A percentile compares a stretch with the other conserved stretches of the same genome.
Evolutionary conservation across 2,329 filamentous ascomycete genomes (phyloP).

Genomic region (Fonsecaea erecta): DNA sequence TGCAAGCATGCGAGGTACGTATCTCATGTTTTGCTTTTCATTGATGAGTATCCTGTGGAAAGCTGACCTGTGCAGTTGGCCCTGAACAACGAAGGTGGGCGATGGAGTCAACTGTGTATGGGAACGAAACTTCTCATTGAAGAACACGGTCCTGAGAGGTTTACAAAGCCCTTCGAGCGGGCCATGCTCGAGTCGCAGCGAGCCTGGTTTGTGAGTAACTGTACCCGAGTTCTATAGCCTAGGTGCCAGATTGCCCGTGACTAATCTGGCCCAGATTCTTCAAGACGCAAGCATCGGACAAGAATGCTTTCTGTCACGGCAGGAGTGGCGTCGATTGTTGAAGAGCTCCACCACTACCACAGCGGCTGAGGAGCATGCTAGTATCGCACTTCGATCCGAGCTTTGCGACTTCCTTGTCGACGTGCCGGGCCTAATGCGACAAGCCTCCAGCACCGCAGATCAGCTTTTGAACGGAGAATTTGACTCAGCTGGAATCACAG

Average conservation of each 20-base stretch:
- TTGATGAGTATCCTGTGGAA: not conserved
- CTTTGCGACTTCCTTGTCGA: conserved; percentile 29
- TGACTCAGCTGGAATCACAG: not conserved
- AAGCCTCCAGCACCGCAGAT: not conserved
- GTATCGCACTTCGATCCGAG: conserved; percentile 25
- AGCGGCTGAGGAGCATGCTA: not conserved
- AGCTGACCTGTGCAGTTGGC: conserved; percentile 17
- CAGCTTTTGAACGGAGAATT: not conserved
- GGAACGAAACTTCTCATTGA: conserved; percentile 29
- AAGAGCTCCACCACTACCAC: not conserved
- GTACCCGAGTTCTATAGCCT: not conserved
- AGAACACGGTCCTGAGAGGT: conserved; percentile 21
- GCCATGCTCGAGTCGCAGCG: conserved; percentile 33
- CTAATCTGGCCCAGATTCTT: conserved; percentile 11
- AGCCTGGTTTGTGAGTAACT: conserved; percentile 27
- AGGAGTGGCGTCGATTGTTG: conserved; percentile 22
- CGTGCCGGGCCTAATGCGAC: conserved; percentile 20
- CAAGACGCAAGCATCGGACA: conserved; percentile 23
- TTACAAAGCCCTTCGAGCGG: conserved; percentile 23
- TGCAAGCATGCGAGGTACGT: conserved; percentile 31
- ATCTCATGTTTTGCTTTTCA: not conserved
- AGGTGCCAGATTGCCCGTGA: not conserved
- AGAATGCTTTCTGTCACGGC: conserved; percentile 25
- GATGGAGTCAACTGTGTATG: conserved; percentile 27
- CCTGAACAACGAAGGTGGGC: conserved; percentile 20